These are phyloP conservation scores for Phytophthora crassamura DNA, from an alignment of 352 stramenopile genomes.

Conservation along the genomic window DNA sequence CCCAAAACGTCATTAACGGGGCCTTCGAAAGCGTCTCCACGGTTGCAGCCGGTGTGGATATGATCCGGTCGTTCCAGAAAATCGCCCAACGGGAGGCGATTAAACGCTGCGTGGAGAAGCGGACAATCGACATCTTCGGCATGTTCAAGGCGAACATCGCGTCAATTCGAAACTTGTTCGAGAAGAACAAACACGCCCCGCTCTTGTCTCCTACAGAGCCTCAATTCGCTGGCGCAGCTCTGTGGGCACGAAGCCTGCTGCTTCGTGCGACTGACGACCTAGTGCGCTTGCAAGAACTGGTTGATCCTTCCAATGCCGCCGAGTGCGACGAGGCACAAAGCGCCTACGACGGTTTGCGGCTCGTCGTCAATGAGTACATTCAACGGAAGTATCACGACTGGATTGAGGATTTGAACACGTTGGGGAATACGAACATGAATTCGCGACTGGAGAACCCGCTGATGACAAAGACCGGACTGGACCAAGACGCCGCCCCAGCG, in stretches of 20 bases:
- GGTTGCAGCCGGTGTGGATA: constrained; percentile 87
- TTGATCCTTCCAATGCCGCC: constrained; percentile 67
- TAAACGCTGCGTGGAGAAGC: constrained; percentile 95
- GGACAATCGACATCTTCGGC: constrained; percentile 91
- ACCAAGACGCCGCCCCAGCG: constrained; percentile 15
- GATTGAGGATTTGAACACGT: constrained; percentile 87
- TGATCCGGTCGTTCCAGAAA: constrained; percentile 94
- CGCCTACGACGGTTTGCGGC: constrained; percentile 73
- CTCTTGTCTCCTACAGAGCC: constrained; percentile 90
- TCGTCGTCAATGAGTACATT: constrained; percentile 91
- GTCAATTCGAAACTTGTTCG: constrained; percentile 90
- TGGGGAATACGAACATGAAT: constrained; percentile 80
- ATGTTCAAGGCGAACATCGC: constrained; percentile 89
- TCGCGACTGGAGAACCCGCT: constrained; percentile 86
- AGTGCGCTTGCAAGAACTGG: constrained; percentile 71
- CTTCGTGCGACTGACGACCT: constrained; percentile 81
- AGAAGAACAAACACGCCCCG: constrained; percentile 90
- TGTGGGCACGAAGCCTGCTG: constrained; percentile 93
- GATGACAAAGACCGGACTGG: constrained; percentile 77
- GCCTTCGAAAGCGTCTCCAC: constrained; percentile 94
- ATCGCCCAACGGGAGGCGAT: constrained; percentile 94
- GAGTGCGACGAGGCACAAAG: constrained; percentile 86
- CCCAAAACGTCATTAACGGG: constrained; percentile 95
- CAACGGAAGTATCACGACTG: constrained; percentile 92
- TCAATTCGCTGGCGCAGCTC: constrained; percentile 91